phyloP scores from a whole-genome alignment of 2,329 filamentous ascomycete genomes.

The Plectosphaerella cucumerina region DNA sequence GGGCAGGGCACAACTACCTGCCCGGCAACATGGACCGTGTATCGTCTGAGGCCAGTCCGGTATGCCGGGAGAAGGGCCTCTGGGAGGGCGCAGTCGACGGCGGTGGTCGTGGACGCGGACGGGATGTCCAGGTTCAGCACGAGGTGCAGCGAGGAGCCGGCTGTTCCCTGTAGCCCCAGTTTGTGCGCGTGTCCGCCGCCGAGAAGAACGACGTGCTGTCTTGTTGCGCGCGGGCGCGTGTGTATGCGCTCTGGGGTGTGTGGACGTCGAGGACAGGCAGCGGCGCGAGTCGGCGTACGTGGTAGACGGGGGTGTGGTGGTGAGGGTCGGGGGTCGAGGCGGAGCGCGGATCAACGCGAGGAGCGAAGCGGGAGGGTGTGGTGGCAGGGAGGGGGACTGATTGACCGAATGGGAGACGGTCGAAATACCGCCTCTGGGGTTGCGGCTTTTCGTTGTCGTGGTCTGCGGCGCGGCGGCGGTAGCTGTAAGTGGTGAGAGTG shows the following conservation, averaged over 20 bases:
- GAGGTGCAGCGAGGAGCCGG: too few relatives aligned
- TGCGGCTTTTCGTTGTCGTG: not conserved
- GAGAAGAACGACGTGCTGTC: too few relatives aligned
- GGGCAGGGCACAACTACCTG: not conserved
- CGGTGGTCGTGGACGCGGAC: too few relatives aligned
- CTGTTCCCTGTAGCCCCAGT: too few relatives aligned
- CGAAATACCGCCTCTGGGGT: not conserved
- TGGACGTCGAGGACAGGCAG: not conserved
- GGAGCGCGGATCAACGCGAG: conserved; percentile 1
- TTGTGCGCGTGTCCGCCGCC: too few relatives aligned
- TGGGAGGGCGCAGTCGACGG: not conserved
- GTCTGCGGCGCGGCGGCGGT: not conserved
- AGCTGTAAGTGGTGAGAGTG: too few relatives aligned
- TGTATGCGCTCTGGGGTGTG: too few relatives aligned
- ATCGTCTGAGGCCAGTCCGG: not conserved
- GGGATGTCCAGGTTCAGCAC: too few relatives aligned
- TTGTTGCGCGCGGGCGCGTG: too few relatives aligned
- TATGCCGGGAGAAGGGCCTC: not conserved
- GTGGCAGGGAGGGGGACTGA: not conserved
- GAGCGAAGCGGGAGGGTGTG: conserved; percentile 1
- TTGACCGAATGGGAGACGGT: not conserved
- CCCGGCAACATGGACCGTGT: not conserved
- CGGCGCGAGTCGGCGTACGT: not conserved
- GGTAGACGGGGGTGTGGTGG: not conserved
- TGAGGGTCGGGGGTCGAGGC: not conserved